phyloP scores from a whole-genome alignment of 1,284 basidiomycete genomes.

The Takashimella koratensis region DNA sequence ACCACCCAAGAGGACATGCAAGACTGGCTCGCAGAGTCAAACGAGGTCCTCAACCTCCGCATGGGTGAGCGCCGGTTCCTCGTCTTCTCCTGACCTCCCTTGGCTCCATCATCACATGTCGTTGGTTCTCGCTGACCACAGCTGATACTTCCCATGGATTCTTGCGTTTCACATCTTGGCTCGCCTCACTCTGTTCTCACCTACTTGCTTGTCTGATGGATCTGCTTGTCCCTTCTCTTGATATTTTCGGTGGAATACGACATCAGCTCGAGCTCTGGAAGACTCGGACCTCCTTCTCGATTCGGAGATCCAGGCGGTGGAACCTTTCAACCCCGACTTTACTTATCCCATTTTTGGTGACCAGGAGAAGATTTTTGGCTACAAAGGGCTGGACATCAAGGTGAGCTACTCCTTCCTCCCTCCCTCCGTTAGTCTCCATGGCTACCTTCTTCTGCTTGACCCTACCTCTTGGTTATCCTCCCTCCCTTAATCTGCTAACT shows the following conservation, averaged over 20 bases:
- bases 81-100: neutral
- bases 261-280: slow-evolving; percentile 56
- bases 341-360: slow-evolving; percentile 96
- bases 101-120: neutral
- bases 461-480: neutral
- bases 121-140: neutral
- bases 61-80: slow-evolving; percentile 55
- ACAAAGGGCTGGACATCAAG: slow-evolving; percentile 74
- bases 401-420: slow-evolving; percentile 52
- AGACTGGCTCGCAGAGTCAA: slow-evolving; percentile 58
- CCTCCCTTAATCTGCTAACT: neutral
- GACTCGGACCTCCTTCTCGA: slow-evolving; percentile 59
- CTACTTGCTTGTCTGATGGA: too few species aligned
- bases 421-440: neutral
- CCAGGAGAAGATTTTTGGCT: slow-evolving; percentile 95
- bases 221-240: neutral
- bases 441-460: neutral
- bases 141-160: neutral
- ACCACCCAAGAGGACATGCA: slow-evolving; percentile 32
- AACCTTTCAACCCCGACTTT: slow-evolving; percentile 71
- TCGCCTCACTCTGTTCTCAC: too few species aligned
- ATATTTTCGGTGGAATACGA: too few species aligned
- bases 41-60: slow-evolving; percentile 66
- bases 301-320: slow-evolving; percentile 59
- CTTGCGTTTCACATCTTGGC: too few species aligned